These are phyloP conservation scores for Phytophthora citricola DNA, from an alignment of 352 stramenopile genomes.

Conservation along the genomic window DNA sequence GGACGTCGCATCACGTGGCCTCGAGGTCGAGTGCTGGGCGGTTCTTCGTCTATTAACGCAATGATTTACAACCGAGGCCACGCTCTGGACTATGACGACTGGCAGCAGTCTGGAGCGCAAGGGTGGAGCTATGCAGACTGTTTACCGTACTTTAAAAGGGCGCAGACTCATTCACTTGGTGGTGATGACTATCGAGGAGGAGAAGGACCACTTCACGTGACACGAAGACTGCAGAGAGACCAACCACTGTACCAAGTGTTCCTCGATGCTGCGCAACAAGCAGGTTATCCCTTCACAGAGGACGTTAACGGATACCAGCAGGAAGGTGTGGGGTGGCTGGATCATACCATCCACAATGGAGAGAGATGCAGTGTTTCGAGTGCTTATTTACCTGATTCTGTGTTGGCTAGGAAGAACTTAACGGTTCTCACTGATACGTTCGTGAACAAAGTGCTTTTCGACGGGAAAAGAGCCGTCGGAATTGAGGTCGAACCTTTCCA, in stretches of 20 bases:
- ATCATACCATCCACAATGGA: conserved; percentile 83
- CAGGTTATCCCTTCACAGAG: conserved; percentile 83
- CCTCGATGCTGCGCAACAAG: conserved; percentile 79
- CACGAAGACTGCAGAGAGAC: conserved; percentile 57
- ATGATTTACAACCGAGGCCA: conserved; percentile 91
- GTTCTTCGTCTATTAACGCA: conserved; percentile 88
- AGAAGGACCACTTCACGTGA: conserved; percentile 76
- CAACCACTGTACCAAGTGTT: conserved; percentile 85
- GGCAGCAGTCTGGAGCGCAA: conserved; percentile 58
- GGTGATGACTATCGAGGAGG: conserved; percentile 74
- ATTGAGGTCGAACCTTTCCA: conserved; percentile 72
- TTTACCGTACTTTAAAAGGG: conserved; percentile 86
- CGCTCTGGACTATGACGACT: conserved; percentile 85
- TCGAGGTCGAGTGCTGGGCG: conserved; percentile 80
- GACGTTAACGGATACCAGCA: conserved; percentile 89
- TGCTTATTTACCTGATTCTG: conserved; percentile 65
- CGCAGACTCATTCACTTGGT: conserved; percentile 73
- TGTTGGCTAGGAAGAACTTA: conserved; percentile 58
- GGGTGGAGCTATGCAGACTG: conserved; percentile 86
- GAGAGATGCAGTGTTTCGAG: conserved; percentile 67
- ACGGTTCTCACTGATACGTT: conserved; percentile 78
- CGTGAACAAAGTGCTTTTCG: conserved; percentile 84
- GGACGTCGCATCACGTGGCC: conserved; percentile 81
- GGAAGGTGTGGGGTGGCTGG: conserved; percentile 88
- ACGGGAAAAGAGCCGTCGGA: conserved; percentile 69